These are phyloP conservation scores for Niveomyces coronatus DNA, from an alignment of 2,329 filamentous ascomycete species.

Conservation along the genomic window DNA sequence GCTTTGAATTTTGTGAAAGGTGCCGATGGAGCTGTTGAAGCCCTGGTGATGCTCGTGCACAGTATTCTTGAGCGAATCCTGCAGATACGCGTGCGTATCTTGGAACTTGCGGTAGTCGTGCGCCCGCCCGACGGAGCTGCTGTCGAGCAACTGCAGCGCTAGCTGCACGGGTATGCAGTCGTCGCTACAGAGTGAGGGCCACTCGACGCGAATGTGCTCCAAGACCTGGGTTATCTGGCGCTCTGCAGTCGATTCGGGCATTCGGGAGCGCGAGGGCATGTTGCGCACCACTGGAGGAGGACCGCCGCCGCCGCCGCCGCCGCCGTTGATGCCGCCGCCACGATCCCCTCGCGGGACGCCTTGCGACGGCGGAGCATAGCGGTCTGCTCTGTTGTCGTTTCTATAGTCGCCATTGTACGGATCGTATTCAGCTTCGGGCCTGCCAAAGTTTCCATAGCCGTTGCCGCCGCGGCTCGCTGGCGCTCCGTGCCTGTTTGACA, in stretches of 20 bases:
- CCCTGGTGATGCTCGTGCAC: conserved; percentile 98
- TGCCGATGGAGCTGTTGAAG: conserved; percentile 98
- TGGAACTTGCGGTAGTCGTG: conserved; percentile 81
- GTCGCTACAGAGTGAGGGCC: conserved; percentile 82
- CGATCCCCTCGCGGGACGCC: conserved; percentile 24
- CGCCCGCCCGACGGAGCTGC: conserved; percentile 83
- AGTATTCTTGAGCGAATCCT: conserved; percentile 84
- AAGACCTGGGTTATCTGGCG: conserved; percentile 55
- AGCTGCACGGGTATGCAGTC: conserved; percentile 90
- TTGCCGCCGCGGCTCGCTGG: conserved; percentile 26
- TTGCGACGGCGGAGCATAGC: conserved; percentile 15
- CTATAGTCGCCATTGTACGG: conserved; percentile 33
- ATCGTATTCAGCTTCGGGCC: conserved; percentile 36
- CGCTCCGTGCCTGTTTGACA: conserved; percentile 42
- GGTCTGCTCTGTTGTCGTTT: neutral
- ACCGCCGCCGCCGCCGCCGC: conserved; percentile 23
- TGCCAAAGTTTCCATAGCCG: conserved; percentile 34
- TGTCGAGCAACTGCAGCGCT: conserved; percentile 88
- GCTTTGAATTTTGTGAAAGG: conserved; percentile 95
- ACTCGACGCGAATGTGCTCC: conserved; percentile 75
- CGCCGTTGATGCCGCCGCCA: conserved; percentile 26
- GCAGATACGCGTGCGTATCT: conserved; percentile 76
- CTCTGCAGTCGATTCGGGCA: conserved; percentile 40
- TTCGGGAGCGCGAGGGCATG: conserved; percentile 26
- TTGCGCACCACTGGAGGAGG: conserved; percentile 21